Evolutionary conservation across 768 basidiomycete genomes (phyloP).

Genomic region (Sporobolomyces pararoseus): DNA sequence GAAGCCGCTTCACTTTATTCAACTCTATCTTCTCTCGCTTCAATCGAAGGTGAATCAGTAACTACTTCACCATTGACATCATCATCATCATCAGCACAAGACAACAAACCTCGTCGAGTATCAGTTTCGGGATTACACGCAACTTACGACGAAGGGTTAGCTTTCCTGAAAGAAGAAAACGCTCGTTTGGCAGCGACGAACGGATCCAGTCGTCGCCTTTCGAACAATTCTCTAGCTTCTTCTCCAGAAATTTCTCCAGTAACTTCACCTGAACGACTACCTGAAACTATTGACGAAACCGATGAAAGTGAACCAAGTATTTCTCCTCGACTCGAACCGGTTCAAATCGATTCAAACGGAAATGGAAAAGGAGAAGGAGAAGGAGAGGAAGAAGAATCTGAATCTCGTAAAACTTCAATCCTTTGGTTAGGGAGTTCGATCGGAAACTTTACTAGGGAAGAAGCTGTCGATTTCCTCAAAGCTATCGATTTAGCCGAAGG

Average conservation of each 20-base stretch:
- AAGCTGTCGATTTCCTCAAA: constrained; percentile 67
- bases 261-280: background rate
- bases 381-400: constrained; percentile 3
- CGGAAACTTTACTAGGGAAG: constrained; percentile 77
- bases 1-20: constrained; percentile 79
- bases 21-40: constrained; percentile 63
- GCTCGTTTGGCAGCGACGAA: constrained; percentile 49
- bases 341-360: background rate
- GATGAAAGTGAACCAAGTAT: constrained; percentile 1
- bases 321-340: background rate
- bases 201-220: constrained; percentile 16
- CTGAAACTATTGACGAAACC: constrained; percentile 31
- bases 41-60: constrained; percentile 38
- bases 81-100: no score
- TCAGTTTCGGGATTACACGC: constrained; percentile 79
- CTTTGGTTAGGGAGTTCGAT: constrained; percentile 88
- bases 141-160: constrained; percentile 83
- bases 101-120: constrained; percentile 61
- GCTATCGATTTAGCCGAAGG: constrained; percentile 50
- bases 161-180: constrained; percentile 66
- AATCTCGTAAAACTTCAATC: constrained; percentile 50
- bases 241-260: constrained; percentile 13
- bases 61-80: constrained; percentile 34
- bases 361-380: no score
- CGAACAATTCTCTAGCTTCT: no score